Percentiles rank a stretch among this genome's conserved stretches.
These are phyloP conservation scores for Cercospora zeina DNA, from an alignment of 2,329 filamentous ascomycete species.

Conservation along the genomic window DNA sequence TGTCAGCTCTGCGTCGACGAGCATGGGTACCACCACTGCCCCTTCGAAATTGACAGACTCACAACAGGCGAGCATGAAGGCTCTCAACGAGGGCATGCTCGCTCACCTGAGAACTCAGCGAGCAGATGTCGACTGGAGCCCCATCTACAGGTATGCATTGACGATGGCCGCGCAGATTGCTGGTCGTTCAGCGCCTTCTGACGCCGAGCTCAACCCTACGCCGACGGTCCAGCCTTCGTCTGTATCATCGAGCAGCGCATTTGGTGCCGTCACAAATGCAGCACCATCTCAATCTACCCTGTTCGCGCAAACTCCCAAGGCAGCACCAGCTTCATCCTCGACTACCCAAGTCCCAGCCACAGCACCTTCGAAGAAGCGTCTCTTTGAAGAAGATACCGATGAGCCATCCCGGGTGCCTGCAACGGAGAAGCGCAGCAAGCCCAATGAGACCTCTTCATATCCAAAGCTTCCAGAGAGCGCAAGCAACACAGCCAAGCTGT, in stretches of 20 bases:
- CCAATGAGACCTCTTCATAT: slow-evolving; percentile 34
- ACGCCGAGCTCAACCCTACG: slow-evolving; percentile 18
- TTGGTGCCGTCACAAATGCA: background rate
- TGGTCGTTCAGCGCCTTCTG: slow-evolving; percentile 17
- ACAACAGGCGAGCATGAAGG: slow-evolving; percentile 26
- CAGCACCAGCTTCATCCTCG: slow-evolving; percentile 22
- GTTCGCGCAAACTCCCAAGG: slow-evolving; percentile 28
- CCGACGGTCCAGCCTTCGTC: slow-evolving; percentile 6
- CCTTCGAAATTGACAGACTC: slow-evolving; percentile 1
- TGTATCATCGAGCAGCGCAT: background rate
- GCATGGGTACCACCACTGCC: background rate
- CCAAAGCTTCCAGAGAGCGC: slow-evolving; percentile 37
- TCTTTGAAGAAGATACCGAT: slow-evolving; percentile 30
- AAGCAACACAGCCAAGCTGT: slow-evolving; percentile 38
- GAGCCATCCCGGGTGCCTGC: slow-evolving; percentile 25
- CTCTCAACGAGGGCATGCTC: slow-evolving; percentile 36
- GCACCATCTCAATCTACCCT: slow-evolving; percentile 13
- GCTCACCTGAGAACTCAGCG: slow-evolving; percentile 33
- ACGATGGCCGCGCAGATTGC: slow-evolving; percentile 31
- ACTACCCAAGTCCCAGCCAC: slow-evolving; percentile 32
- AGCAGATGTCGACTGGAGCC: slow-evolving; percentile 34
- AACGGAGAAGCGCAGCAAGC: slow-evolving; percentile 38
- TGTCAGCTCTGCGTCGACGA: slow-evolving; percentile 7
- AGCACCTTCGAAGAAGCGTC: slow-evolving; percentile 35
- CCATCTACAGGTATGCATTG: slow-evolving; percentile 35